A percentile compares a stretch with the other conserved stretches of the same genome.
Conservation (phyloP, 2,329 filamentous ascomycete species). For the Zalaria obscura region DNA sequence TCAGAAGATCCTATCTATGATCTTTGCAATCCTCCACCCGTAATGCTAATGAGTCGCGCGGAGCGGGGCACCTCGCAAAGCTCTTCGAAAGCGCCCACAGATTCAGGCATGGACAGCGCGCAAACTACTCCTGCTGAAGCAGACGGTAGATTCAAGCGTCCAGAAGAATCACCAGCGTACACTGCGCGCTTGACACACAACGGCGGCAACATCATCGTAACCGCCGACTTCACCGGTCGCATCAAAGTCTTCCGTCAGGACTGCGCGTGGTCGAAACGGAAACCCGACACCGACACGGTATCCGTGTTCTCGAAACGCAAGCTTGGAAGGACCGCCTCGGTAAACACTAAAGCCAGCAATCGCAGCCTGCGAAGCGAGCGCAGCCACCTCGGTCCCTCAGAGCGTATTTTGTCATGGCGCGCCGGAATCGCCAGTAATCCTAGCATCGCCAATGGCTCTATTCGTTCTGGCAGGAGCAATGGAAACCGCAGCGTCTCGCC, state of each 20-base stretch:
- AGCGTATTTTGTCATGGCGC: conserved; percentile 80
- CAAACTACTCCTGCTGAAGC: conserved; percentile 17
- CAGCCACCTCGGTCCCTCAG: conserved; percentile 36
- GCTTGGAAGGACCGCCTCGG: conserved; percentile 37
- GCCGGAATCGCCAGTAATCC: conserved; percentile 45
- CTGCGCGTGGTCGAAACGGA: conserved; percentile 69
- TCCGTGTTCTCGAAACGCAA: conserved; percentile 61
- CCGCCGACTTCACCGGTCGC: conserved; percentile 71
- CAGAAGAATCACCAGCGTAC: conserved; percentile 61
- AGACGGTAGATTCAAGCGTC: conserved; percentile 20
- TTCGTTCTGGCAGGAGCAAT: conserved; percentile 3
- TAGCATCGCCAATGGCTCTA: conserved; percentile 1
- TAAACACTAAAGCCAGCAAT: conserved; percentile 39
- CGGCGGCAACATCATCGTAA: conserved; percentile 82
- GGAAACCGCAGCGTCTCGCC: background rate
- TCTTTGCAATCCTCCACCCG: conserved; percentile 84
- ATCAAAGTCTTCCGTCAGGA: conserved; percentile 96
- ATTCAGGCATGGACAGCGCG: conserved; percentile 19
- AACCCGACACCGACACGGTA: conserved; percentile 54
- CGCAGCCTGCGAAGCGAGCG: conserved; percentile 14
- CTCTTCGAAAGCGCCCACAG: conserved; percentile 34
- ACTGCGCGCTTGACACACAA: conserved; percentile 60
- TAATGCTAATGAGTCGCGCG: conserved; percentile 63
- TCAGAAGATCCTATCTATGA: conserved; percentile 93
- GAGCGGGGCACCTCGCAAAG: conserved; percentile 36